Percentiles rank a stretch among this genome's conserved stretches.
Conservation (phyloP, 345 rosid species). For the Populus euphratica region DNA sequence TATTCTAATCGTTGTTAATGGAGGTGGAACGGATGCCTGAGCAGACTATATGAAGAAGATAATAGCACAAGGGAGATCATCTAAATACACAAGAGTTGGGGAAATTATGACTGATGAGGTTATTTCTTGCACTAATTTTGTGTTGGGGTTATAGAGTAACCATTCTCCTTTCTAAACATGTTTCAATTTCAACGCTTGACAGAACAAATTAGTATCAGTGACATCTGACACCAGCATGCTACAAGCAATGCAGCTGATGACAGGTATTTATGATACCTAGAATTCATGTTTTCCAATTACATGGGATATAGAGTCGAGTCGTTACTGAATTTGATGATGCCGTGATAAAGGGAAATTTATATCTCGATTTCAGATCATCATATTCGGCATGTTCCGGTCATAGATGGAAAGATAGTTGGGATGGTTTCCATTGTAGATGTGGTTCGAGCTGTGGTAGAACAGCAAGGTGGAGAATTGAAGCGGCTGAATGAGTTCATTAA, state of each 20-base stretch:
- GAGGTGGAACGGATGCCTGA: constrained; percentile 21
- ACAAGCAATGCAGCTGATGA: constrained; percentile 87
- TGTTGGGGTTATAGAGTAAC: background rate
- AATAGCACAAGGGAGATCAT: constrained; percentile 59
- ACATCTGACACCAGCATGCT: constrained; percentile 64
- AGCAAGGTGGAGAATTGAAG: constrained; percentile 70
- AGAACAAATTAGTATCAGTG: constrained; percentile 65
- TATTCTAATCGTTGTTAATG: background rate
- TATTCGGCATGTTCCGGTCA: constrained; percentile 76
- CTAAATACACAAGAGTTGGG: constrained; percentile 64
- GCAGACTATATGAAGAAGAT: constrained; percentile 77
- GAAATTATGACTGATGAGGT: constrained; percentile 89
- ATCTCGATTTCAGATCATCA: constrained; percentile 48
- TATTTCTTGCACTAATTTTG: background rate
- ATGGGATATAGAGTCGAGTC: background rate
- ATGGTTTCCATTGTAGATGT: constrained; percentile 84
- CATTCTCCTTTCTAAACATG: constrained; percentile 1
- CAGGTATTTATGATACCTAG: constrained; percentile 41
- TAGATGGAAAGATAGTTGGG: constrained; percentile 76
- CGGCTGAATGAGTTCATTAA: constrained; percentile 72
- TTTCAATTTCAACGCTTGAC: constrained; percentile 4
- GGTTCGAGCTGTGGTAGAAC: constrained; percentile 72
- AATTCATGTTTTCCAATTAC: background rate
- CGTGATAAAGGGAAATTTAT: background rate
- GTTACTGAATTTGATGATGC: background rate